Percentiles rank a stretch among this genome's conserved stretches.
Evolutionary conservation across 192 early-diverging fungal species (phyloP).

Genomic region (Umbelopsis ramanniana): DNA sequence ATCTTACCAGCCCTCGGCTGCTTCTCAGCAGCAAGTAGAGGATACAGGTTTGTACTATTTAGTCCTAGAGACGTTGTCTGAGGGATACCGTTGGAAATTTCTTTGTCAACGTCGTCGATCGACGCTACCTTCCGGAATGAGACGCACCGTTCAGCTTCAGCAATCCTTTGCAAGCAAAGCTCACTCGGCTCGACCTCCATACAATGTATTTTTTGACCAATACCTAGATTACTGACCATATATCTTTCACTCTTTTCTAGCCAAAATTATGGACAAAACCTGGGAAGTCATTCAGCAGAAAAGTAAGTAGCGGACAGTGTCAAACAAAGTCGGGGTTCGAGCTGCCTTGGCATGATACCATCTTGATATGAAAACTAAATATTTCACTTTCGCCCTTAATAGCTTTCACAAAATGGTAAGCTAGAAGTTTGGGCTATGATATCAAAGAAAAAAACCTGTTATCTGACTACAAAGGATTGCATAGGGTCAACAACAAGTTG

Average conservation of each 20-base stretch:
- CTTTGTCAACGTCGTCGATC: not conserved
- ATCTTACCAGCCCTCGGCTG: constrained; percentile 39
- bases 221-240: not conserved
- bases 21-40: constrained; percentile 56
- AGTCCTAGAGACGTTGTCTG: not conserved
- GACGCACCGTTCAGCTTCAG: too few species aligned
- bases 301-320: constrained; percentile 58
- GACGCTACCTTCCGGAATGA: too few species aligned
- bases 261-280: constrained; percentile 67
- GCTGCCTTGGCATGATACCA: constrained; percentile 10
- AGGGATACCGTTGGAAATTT: not conserved
- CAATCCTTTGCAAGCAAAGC: too few species aligned
- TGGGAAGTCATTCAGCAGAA: constrained; percentile 96
- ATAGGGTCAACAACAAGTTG: constrained; percentile 81
- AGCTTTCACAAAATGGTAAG: constrained; percentile 87
- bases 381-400: constrained; percentile 11
- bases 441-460: constrained; percentile 7
- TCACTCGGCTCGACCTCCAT: not conserved
- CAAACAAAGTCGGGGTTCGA: not conserved
- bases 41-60: constrained; percentile 47
- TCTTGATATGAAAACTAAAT: constrained; percentile 10
- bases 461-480: not conserved
- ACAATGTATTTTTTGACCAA: not conserved
- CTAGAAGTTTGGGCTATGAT: not conserved
- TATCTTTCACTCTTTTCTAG: constrained; percentile 30